Percentiles rank a stretch among this genome's conserved stretches.
Conservation (phyloP, 306 rosid species). For the Quillaja saponaria region DNA sequence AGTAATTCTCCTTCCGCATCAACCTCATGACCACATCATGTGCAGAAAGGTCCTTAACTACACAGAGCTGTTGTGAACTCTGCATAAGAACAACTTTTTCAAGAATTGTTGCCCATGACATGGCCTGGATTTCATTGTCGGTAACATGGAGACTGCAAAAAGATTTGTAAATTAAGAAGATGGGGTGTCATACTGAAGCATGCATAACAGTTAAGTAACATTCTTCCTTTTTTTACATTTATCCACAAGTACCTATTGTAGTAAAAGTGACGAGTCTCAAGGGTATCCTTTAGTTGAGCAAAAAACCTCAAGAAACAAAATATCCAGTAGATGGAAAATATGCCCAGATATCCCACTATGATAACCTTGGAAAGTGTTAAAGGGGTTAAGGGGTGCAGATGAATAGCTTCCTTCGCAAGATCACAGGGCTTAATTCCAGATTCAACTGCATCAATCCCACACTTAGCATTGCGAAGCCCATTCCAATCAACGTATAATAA, state of each 20-base stretch:
- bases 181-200: background rate
- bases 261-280: conserved; percentile 79
- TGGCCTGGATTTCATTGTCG: conserved; percentile 85
- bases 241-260: conserved; percentile 54
- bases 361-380: conserved; percentile 67
- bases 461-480: conserved; percentile 88
- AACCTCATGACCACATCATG: conserved; percentile 90
- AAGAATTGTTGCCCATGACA: conserved; percentile 90
- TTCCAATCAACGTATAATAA: conserved; percentile 86
- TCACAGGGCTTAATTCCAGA: conserved; percentile 92
- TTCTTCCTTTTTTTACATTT: conserved; percentile 7
- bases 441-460: conserved; percentile 96
- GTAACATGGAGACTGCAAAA: conserved; percentile 78
- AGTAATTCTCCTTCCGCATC: conserved; percentile 97
- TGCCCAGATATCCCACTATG: conserved; percentile 82
- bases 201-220: background rate
- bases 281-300: conserved; percentile 69
- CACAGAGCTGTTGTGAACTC: conserved; percentile 69
- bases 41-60: conserved; percentile 84
- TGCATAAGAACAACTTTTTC: conserved; percentile 83
- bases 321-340: conserved; percentile 85
- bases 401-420: conserved; percentile 84
- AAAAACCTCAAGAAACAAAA: conserved; percentile 92
- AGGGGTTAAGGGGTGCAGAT: conserved; percentile 79
- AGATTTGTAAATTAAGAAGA: conserved; percentile 17